Conservation (phyloP, 2,329 filamentous ascomycete genomes). For the Ceratocystis albifundus region DNA sequence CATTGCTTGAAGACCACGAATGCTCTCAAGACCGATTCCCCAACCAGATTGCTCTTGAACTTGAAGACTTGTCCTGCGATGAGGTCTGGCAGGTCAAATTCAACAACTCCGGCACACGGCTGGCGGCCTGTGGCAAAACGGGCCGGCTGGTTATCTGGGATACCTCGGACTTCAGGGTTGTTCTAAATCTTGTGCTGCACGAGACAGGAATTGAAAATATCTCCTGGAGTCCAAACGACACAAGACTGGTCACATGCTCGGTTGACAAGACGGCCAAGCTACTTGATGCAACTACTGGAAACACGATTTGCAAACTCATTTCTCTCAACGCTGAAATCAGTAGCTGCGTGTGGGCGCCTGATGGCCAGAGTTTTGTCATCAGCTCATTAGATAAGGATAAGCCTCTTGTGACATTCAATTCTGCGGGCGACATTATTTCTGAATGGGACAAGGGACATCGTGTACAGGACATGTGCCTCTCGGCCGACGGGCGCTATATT, state of each 20-base stretch:
- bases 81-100: constrained; percentile 91
- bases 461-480: constrained; percentile 76
- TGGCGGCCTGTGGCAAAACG: constrained; percentile 74
- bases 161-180: constrained; percentile 53
- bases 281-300: constrained; percentile 60
- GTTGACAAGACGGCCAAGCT: constrained; percentile 61
- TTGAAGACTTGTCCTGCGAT: constrained; percentile 55
- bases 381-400: constrained; percentile 59
- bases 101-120: constrained; percentile 69
- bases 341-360: constrained; percentile 76
- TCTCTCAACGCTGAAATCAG: constrained; percentile 76
- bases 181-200: constrained; percentile 53
- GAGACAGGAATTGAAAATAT: constrained; percentile 63
- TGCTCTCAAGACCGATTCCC: constrained; percentile 77
- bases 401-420: constrained; percentile 60
- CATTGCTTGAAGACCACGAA: constrained; percentile 76
- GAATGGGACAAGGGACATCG: constrained; percentile 61
- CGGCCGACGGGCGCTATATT: constrained; percentile 65
- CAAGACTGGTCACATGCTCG: constrained; percentile 72
- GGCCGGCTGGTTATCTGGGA: constrained; percentile 72
- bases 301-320: constrained; percentile 35
- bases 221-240: constrained; percentile 86
- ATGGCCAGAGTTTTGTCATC: constrained; percentile 66
- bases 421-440: constrained; percentile 49
- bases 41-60: constrained; percentile 54